Conservation (phyloP, 371 early-diverging fungal species). For the Mortierella sp. region DNA sequence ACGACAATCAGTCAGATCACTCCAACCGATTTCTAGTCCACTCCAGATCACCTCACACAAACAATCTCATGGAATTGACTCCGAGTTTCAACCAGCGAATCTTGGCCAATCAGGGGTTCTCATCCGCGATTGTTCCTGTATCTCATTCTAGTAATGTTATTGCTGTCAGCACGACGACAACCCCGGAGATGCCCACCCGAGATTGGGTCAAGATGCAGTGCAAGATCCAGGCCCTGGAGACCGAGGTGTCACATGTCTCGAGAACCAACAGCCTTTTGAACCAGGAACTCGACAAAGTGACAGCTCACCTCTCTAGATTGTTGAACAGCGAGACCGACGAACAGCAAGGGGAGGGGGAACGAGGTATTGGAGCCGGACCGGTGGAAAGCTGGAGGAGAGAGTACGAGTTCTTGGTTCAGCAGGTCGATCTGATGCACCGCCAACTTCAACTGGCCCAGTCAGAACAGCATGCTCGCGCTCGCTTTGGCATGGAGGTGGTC, state of each 20-base stretch:
- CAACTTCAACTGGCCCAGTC: conserved; percentile 25
- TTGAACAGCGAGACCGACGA: conserved; percentile 9
- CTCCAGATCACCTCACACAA: background rate
- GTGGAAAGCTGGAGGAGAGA: conserved; percentile 25
- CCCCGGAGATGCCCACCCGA: conserved; percentile 26
- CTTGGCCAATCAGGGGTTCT: conserved; percentile 8
- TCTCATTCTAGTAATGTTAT: conserved; percentile 1
- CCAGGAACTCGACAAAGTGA: conserved; percentile 41
- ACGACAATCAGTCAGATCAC: too few relatives aligned
- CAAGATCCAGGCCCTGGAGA: conserved; percentile 44
- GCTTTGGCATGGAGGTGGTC: background rate
- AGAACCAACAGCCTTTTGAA: conserved; percentile 41
- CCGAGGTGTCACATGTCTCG: conserved; percentile 42
- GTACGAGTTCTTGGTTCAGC: conserved; percentile 38
- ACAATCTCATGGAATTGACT: background rate
- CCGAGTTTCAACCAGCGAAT: conserved; percentile 9
- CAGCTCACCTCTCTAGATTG: conserved; percentile 21
- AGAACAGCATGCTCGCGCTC: conserved; percentile 8
- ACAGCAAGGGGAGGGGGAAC: background rate
- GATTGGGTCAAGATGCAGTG: conserved; percentile 50
- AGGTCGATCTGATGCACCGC: conserved; percentile 37
- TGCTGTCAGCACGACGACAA: background rate
- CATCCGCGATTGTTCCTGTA: background rate
- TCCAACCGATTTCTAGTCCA: too few relatives aligned
- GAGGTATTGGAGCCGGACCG: background rate